A percentile compares a stretch with the other conserved stretches of the same genome.
Evolutionary conservation across 176 grass and related monocot species (phyloP).

Genomic region (Oryza brachyantha): DNA sequence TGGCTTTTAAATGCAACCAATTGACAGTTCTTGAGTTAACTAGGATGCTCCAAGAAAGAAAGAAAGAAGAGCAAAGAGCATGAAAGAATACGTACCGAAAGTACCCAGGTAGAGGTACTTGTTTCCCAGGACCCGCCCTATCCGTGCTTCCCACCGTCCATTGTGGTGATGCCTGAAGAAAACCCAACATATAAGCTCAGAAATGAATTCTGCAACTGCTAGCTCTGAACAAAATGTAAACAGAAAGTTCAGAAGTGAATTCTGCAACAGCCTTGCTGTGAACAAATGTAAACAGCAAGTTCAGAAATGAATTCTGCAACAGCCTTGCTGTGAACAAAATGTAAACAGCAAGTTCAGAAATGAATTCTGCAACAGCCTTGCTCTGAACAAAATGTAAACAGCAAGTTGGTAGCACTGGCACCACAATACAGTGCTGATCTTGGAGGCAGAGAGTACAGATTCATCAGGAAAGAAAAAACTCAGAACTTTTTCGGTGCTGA

Average conservation of each 20-base stretch:
- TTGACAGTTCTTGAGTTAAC: neutral
- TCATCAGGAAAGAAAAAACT: neutral
- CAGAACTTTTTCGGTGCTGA: neutral
- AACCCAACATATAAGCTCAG: neutral
- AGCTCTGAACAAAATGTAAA: neutral
- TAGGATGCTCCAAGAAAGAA: neutral
- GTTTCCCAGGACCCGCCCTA: conserved; percentile 75
- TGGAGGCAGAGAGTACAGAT: neutral
- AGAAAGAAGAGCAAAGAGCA: conserved; percentile 31
- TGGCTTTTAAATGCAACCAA: conserved; percentile 27
- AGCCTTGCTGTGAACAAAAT: neutral
- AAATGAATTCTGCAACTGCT: neutral
- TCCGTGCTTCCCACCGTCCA: conserved; percentile 89
- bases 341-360: neutral
- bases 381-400: too few relatives aligned
- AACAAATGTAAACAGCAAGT: too few relatives aligned
- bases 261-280: too few relatives aligned
- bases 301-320: neutral
- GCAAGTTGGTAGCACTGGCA: neutral
- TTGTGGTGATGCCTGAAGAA: conserved; percentile 82
- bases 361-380: too few relatives aligned
- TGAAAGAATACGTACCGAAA: conserved; percentile 54
- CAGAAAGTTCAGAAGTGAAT: too few relatives aligned
- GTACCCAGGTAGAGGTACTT: conserved; percentile 96
- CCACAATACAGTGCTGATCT: neutral